Base-by-base conservation (phyloP, 2,329 filamentous ascomycete genomes). In the Fusarium sp. region DNA sequence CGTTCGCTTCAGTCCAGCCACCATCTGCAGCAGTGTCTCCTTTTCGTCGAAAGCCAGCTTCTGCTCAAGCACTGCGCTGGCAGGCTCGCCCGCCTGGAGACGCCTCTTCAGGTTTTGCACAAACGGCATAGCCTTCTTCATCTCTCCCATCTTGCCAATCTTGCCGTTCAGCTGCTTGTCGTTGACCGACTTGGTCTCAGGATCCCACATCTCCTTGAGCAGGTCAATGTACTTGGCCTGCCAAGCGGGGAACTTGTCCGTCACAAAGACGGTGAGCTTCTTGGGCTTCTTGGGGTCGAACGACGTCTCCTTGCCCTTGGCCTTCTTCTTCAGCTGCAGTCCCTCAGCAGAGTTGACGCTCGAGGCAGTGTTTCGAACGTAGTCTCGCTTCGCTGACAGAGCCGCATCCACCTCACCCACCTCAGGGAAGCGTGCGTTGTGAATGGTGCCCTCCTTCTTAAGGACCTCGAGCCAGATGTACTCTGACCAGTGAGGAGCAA, bases 81-180 rank as follows among this genome's bases (percentile, higher is more conserved):
- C 85, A 16, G 87, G 85, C 84, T 96, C 91, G 71, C 94, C 93
- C 59, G 88, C 87, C 67, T 95, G 88, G 66, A 99, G 89, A 62
- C 94, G 91, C 83, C 90, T 94, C 92, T 98, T 98, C 70, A 98
- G 87, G 8, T 83, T 85, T 85, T 98, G 95, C 59, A 98, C 92
- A 80, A 98, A 98, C 0, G 97, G 97, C 96, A 98, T 98, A 3
- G 95, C 96, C 86, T 97, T 97, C 91, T 98, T 99, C 89, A 95
- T 95, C 85, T 97, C 94, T 50, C 91, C 92, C 80, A 95, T 88
- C 87, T 97, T 97, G 77, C 91, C 91, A 67, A 98, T 92, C 80
- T 92, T 90, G 76, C 91, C 92, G 79, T 92, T 94, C 56, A 98
- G 87, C 66, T 90, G 91, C 87, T 97, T 97, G 82, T 97, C 94